phyloP scores from a whole-genome alignment of 768 basidiomycete species.

The Trichaptum fuscoviolaceum region DNA sequence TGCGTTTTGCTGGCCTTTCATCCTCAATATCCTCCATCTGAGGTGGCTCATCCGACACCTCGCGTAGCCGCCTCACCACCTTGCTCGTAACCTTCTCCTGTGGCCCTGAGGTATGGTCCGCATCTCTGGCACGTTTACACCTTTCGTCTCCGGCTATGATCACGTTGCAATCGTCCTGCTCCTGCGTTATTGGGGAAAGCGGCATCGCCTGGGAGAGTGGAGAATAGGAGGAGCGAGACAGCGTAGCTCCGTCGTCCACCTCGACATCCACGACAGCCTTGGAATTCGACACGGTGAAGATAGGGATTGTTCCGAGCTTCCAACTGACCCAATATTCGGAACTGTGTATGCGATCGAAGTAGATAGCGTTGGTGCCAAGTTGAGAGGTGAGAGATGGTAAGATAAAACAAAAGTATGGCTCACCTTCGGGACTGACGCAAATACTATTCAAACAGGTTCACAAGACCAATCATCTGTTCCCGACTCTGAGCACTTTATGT shows the following conservation, averaged over 20 bases:
- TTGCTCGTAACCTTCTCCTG: neutral
- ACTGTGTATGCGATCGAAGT: neutral
- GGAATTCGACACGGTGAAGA: neutral
- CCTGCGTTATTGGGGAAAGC: neutral
- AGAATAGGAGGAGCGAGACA: constrained; percentile 1
- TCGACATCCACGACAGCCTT: neutral
- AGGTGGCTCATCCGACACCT: neutral
- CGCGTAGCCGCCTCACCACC: neutral
- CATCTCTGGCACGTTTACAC: neutral
- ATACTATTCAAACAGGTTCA: neutral
- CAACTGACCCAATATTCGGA: neutral
- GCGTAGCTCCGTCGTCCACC: neutral
- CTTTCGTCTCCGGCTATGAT: neutral
- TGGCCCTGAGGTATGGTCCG: neutral
- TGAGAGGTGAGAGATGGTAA: neutral
- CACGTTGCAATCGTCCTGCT: neutral
- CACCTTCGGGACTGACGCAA: neutral
- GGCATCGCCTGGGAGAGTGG: neutral
- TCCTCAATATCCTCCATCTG: neutral
- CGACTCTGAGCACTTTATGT: neutral
- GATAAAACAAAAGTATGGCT: neutral
- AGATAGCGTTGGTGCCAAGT: neutral
- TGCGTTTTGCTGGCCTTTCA: constrained; percentile 1
- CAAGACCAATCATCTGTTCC: neutral
- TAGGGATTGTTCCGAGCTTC: neutral